Conservation (phyloP, 192 early-diverging fungal species). For the Backusella circina region DNA sequence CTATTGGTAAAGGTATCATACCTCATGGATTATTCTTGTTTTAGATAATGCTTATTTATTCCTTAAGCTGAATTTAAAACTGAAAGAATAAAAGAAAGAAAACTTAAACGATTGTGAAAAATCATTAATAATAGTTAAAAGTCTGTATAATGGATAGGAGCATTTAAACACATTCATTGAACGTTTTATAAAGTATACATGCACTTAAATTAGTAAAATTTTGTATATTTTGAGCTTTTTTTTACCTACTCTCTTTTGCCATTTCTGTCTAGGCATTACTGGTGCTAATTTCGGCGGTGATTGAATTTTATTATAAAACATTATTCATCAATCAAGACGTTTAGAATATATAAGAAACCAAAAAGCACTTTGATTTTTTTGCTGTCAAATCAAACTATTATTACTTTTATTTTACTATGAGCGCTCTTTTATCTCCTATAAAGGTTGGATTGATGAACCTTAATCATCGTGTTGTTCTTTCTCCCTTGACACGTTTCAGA, state of each 20-base stretch:
- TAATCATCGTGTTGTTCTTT: constrained; percentile 20
- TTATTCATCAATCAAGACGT: neutral
- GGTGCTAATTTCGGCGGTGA: neutral
- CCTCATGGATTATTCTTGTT: too few relatives aligned
- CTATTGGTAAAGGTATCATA: neutral
- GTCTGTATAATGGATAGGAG: neutral
- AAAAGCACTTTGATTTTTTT: neutral
- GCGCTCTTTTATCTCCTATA: constrained; percentile 15
- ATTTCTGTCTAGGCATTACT: too few relatives aligned
- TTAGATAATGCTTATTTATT: neutral
- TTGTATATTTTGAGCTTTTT: neutral
- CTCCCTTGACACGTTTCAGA: constrained; percentile 22
- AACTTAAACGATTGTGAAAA: neutral
- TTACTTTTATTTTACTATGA: neutral
- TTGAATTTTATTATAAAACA: neutral
- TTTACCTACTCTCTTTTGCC: too few relatives aligned
- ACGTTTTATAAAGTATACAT: neutral
- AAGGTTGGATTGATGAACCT: constrained; percentile 2
- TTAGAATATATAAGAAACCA: neutral
- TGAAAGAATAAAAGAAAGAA: neutral
- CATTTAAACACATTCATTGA: neutral
- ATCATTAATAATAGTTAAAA: neutral
- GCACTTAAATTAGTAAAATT: neutral
- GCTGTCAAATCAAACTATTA: neutral
- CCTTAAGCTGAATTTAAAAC: neutral